These are phyloP conservation scores for Cladorrhinum sp. DNA, from an alignment of 2,329 filamentous ascomycete species.

Conservation along the genomic window DNA sequence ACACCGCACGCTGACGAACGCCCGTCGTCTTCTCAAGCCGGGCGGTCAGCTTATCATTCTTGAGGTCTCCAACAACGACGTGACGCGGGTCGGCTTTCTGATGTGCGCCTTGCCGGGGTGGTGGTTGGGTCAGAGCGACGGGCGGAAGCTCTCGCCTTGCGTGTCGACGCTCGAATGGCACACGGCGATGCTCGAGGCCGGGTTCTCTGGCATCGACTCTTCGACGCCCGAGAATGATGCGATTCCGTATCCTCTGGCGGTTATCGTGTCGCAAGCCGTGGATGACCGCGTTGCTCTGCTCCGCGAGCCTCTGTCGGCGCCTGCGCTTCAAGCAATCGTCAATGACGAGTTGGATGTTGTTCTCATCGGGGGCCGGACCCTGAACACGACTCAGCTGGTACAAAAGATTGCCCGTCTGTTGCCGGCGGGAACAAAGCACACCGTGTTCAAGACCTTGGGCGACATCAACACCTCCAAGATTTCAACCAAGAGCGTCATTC, in stretches of 20 bases:
- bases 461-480: neutral
- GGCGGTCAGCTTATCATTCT: constrained; percentile 37
- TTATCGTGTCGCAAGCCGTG: constrained; percentile 28
- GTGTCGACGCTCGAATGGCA: constrained; percentile 24
- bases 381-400: neutral
- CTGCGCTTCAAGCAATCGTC: neutral
- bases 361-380: neutral
- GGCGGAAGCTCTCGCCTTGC: constrained; percentile 10
- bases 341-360: neutral
- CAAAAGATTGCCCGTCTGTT: neutral
- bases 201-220: constrained; percentile 29
- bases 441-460: neutral
- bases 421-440: neutral
- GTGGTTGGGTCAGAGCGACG: constrained; percentile 35
- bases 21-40: constrained; percentile 35
- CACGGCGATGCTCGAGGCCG: constrained; percentile 18
- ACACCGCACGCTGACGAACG: constrained; percentile 29
- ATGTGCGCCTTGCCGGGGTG: constrained; percentile 32
- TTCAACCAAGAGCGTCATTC: neutral
- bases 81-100: neutral
- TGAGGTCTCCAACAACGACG: constrained; percentile 13
- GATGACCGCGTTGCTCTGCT: constrained; percentile 25
- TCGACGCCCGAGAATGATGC: constrained; percentile 11
- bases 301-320: constrained; percentile 20
- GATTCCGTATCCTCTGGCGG: neutral